Evolutionary conservation across 345 rosid species (phyloP), one percentile per base, ranked within the genome.

Genomic region (Toxicodendron radicans): DNA sequence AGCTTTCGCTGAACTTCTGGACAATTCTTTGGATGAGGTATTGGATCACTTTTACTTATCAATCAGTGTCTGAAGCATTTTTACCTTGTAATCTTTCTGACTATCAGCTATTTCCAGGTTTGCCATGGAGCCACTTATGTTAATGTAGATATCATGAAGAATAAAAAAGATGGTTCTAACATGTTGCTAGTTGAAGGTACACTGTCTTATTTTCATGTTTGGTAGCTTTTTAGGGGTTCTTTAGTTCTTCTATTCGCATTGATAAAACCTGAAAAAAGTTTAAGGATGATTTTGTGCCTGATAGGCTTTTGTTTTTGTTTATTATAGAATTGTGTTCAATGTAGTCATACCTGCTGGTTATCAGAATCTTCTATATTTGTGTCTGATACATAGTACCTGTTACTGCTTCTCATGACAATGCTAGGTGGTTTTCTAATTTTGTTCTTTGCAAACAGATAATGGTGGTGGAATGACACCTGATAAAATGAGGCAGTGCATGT

Each of bases 11-110:
- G 98, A 94, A 79, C 97, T 94, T 78, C 70, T 92, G 10, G 97
- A 94, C 85, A 94, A 94, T 43, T 74, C 96, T 12, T 65, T 94
- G 73, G 98, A 94, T 61, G 98, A 94, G 97, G 98, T 90, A 80
- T 27, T 57, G 35, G 14, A 27, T 14, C 20, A 24, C 10, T 71
- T 51, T 66, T 46, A 43, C 10, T 43, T 74, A 71, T 33, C 27
- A 66, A 45, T 27, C 51, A n/a, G 35, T 54, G 64, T 51, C 49
- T 41, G 10, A 30, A 20, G 1, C 30, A 54, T 58, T 66, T 5
- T 17, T 1, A 24, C 41, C 17, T 56, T 56, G 71, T 5, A 10
- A 24, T 70, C 57, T 59, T 51, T 56, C 38, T 66, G 43, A 66
- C 24, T 5, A 20, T n/a, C 57, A 20, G 16, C 58, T 53, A 24